Conservation (phyloP, 139 green algal species). For the Deuterostichococcus epilithicus region DNA sequence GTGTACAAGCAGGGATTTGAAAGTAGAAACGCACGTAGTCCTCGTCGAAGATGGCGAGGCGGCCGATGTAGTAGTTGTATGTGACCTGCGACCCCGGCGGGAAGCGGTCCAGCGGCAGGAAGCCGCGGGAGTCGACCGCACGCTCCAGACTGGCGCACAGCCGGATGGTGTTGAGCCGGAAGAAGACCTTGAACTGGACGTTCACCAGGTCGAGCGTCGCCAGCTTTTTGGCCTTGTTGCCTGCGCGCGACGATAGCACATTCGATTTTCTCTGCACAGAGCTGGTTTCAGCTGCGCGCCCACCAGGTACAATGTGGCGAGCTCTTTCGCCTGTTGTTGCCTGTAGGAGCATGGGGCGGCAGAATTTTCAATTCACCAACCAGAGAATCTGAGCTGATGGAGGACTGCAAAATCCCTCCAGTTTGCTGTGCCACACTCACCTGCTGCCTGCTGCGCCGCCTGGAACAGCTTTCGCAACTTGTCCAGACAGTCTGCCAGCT, state of each 20-base stretch:
- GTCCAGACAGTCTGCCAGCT: conserved; percentile 50
- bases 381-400: neutral
- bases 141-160: conserved; percentile 69
- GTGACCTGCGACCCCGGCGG: conserved; percentile 52
- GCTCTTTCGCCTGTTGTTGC: neutral
- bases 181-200: conserved; percentile 77
- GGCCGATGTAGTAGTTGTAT: conserved; percentile 69
- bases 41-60: conserved; percentile 79
- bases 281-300: neutral
- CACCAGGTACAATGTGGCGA: neutral
- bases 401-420: neutral
- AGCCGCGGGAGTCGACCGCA: conserved; percentile 24
- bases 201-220: conserved; percentile 64
- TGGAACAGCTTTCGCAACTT: conserved; percentile 65
- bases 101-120: conserved; percentile 50
- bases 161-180: conserved; percentile 70
- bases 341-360: neutral
- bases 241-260: conserved; percentile 1
- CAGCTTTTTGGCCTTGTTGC: conserved; percentile 59
- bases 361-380: neutral
- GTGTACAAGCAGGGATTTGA: neutral
- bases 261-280: neutral
- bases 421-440: neutral
- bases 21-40: conserved; percentile 37
- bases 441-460: conserved; percentile 31